Evolutionary conservation across 2,329 filamentous ascomycete species (phyloP), one percentile per base, ranked within the genome.

Genomic region (Akanthomyces dipterigenus): DNA sequence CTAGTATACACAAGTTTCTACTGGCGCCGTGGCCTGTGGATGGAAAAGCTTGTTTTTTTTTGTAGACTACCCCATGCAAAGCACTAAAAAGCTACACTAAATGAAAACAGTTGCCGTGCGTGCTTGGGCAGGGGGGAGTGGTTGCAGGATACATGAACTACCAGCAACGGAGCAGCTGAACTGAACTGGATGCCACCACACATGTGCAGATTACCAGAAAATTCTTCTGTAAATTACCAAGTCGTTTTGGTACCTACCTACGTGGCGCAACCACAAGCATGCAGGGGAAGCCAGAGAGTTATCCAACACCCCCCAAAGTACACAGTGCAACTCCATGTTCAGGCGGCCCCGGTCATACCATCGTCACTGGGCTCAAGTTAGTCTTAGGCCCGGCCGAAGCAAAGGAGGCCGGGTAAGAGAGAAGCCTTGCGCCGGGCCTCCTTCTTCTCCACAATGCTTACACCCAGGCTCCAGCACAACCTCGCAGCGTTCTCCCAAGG

Each of bases 41-140:
- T 57, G 20, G 34, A 28, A 57, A 57, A 57, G 55, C 55, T 57
- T 57, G 55, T 49, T 57, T 57, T 49, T 57, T 49, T 40, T 34
- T 28, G 31, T 9, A 48, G 45, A 38, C 50, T 3, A 3, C 11
- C 55, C 38, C 55, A 57, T 57, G 22, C 43, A 57, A 9, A 57
- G 55, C 43, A 18, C 55, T 49, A 57, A 26, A 57, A 26, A 14
- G 31, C 43, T 22, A 12, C 31, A 28, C 43, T 49, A 57, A 49
- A 38, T 34, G 31, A 20, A 16, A 34, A 40, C 7, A 34, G 48
- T 16, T 24, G 40, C 38, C 16, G 38, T 34, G 31, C 34, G 26
- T 11, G 24, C 40, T 22, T 16, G 12, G 55, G 40, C 18, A 20
- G 28, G 28, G 42, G 54, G 55, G 55, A 6, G 55, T 48, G 42